A percentile compares a stretch with the other conserved stretches of the same genome.
Conservation (phyloP, 192 early-diverging fungal species). For the Rhizophagus clarus region DNA sequence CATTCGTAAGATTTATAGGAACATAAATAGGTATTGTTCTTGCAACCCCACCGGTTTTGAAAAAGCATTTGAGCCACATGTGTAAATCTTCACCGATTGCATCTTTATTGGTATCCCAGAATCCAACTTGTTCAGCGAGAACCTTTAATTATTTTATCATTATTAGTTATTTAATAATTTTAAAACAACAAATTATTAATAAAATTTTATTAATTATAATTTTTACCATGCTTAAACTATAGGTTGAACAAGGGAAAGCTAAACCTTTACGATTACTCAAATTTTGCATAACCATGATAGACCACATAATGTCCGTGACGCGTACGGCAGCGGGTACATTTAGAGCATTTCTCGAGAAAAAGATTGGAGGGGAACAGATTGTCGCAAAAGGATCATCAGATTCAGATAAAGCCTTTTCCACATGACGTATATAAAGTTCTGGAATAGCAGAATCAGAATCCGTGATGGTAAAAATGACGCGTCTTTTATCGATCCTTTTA, state of each 20-base stretch:
- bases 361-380: conserved; percentile 52
- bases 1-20: conserved; percentile 67
- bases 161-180: neutral
- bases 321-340: conserved; percentile 73
- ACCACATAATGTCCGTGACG: conserved; percentile 76
- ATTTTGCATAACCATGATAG: conserved; percentile 74
- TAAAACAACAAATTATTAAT: neutral
- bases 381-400: conserved; percentile 49
- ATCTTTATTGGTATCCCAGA: conserved; percentile 78
- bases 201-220: neutral
- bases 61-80: conserved; percentile 82
- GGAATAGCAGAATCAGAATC: conserved; percentile 76
- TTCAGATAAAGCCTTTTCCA: conserved; percentile 42
- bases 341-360: conserved; percentile 62
- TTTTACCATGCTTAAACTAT: conserved; percentile 67
- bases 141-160: conserved; percentile 28
- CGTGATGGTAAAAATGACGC: conserved; percentile 69
- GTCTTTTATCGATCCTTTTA: conserved; percentile 48
- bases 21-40: conserved; percentile 72
- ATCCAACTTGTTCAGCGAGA: conserved; percentile 66
- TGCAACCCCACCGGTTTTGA: conserved; percentile 66
- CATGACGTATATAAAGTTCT: conserved; percentile 65
- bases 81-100: conserved; percentile 85
- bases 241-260: conserved; percentile 76
- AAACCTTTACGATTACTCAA: conserved; percentile 59